These are phyloP conservation scores for Backusella sp. DNA, from an alignment of 192 early-diverging fungal species.

Conservation along the genomic window DNA sequence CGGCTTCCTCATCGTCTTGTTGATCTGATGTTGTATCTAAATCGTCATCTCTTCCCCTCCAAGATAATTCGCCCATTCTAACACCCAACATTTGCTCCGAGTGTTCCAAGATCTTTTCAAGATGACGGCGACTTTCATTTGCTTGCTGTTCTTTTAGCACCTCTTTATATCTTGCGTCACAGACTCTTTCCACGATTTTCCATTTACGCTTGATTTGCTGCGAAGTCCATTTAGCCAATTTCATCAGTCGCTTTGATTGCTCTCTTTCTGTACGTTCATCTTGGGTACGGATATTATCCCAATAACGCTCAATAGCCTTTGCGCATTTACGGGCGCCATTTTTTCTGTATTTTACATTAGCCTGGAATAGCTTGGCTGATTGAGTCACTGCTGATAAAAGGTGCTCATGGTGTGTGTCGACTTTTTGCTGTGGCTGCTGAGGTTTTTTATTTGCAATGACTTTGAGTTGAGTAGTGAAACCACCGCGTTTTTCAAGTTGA, in stretches of 20 bases:
- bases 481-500: slow-evolving; percentile 41
- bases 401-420: slow-evolving; percentile 40
- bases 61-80: slow-evolving; percentile 41
- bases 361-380: slow-evolving; percentile 37
- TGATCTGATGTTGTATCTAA: slow-evolving; percentile 3
- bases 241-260: slow-evolving; percentile 47
- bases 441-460: slow-evolving; percentile 30
- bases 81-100: slow-evolving; percentile 67
- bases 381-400: slow-evolving; percentile 42
- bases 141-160: slow-evolving; percentile 59
- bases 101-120: slow-evolving; percentile 72
- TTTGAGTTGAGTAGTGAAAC: slow-evolving; percentile 40
- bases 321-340: slow-evolving; percentile 47
- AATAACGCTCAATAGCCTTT: slow-evolving; percentile 53
- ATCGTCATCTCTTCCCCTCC: neutral
- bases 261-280: slow-evolving; percentile 47
- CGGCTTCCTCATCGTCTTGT: neutral
- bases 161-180: slow-evolving; percentile 55
- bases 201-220: slow-evolving; percentile 70
- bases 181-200: slow-evolving; percentile 63
- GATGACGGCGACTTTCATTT: slow-evolving; percentile 58
- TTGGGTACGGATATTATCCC: slow-evolving; percentile 53
- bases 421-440: slow-evolving; percentile 33
- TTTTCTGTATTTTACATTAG: slow-evolving; percentile 39
- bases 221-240: slow-evolving; percentile 64